A percentile compares a stretch with the other conserved stretches of the same genome.
These are phyloP conservation scores for Cystobasidium ongulense DNA, from an alignment of 768 basidiomycete genomes.

Conservation along the genomic window DNA sequence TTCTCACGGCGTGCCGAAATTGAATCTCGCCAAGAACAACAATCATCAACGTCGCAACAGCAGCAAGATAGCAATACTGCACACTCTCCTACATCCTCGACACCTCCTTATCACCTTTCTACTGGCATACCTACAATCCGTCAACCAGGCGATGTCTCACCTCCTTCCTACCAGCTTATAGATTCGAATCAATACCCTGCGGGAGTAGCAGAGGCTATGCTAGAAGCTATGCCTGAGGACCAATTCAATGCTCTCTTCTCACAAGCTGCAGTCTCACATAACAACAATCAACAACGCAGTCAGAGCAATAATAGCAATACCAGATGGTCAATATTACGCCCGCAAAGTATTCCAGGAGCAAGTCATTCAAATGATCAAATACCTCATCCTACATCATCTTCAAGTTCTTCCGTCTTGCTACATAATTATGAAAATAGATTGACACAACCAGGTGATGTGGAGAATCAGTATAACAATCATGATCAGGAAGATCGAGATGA, in stretches of 20 bases:
- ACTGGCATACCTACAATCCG: background rate
- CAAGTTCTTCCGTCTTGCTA: background rate
- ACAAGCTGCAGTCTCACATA: background rate
- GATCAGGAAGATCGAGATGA: background rate
- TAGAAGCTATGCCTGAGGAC: slow-evolving; percentile 28
- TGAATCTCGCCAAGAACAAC: slow-evolving; percentile 38
- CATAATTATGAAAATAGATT: background rate
- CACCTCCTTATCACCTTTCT: slow-evolving; percentile 25
- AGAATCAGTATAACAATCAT: background rate
- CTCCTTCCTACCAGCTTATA: slow-evolving; percentile 30
- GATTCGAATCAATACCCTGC: slow-evolving; percentile 33
- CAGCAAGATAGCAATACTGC: background rate
- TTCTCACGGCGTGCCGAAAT: slow-evolving; percentile 39
- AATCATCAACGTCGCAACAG: slow-evolving; percentile 1
- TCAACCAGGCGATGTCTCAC: slow-evolving; percentile 15
- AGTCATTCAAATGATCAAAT: background rate
- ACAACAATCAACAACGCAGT: background rate
- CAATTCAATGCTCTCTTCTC: slow-evolving; percentile 25
- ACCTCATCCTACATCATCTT: background rate
- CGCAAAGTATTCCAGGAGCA: background rate
- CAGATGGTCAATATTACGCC: background rate
- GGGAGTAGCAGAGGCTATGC: slow-evolving; percentile 35
- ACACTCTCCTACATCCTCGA: slow-evolving; percentile 13
- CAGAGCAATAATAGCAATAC: background rate
- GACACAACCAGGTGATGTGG: background rate